phyloP scores from a whole-genome alignment of 2,329 filamentous ascomycete species.

The Onygenales sp. region DNA sequence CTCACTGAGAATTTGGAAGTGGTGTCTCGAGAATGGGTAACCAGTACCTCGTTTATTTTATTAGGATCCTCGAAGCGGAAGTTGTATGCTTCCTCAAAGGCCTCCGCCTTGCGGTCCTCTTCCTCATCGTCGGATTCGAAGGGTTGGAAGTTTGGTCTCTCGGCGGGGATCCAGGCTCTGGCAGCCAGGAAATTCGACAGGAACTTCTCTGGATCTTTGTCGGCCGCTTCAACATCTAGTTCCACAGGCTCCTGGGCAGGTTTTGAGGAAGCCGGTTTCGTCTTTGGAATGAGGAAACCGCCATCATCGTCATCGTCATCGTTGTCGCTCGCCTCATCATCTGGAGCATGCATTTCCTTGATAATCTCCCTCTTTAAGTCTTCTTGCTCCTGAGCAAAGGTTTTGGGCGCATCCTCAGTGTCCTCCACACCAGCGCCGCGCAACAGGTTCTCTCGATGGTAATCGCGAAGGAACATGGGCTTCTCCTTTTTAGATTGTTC shows the following conservation, averaged over 20 bases:
- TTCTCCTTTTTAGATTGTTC: constrained; percentile 58
- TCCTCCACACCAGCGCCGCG: constrained; percentile 55
- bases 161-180: constrained; percentile 73
- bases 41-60: constrained; percentile 77
- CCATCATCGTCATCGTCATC: constrained; percentile 55
- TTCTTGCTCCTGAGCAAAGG: constrained; percentile 83
- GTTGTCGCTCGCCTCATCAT: constrained; percentile 30
- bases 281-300: constrained; percentile 67
- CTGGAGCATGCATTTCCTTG: constrained; percentile 65
- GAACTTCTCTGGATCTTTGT: constrained; percentile 83
- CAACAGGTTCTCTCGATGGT: constrained; percentile 83
- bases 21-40: constrained; percentile 81
- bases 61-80: constrained; percentile 87
- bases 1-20: constrained; percentile 75
- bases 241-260: constrained; percentile 41
- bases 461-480: constrained; percentile 77
- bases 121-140: constrained; percentile 89
- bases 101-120: constrained; percentile 64
- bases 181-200: constrained; percentile 94
- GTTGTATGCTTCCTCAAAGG: constrained; percentile 90
- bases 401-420: constrained; percentile 47
- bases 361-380: constrained; percentile 69
- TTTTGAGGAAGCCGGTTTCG: constrained; percentile 26
- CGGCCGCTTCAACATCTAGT: constrained; percentile 62
- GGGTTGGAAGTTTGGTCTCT: constrained; percentile 59